These are phyloP conservation scores for Capsicum pubescens DNA, from an alignment of 257 asterid genomes.

Conservation along the genomic window DNA sequence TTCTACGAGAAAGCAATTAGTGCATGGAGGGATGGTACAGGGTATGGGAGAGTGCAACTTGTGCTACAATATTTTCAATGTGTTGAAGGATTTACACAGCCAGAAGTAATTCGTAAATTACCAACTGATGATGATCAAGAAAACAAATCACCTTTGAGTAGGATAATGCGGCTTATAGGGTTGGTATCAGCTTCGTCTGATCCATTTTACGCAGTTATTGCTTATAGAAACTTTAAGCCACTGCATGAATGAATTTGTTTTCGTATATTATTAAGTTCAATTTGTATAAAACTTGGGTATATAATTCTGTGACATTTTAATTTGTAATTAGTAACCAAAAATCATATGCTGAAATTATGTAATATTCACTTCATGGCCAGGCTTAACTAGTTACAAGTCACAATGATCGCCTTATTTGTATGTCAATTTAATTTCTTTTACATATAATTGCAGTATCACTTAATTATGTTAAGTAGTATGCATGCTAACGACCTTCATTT, in stretches of 20 bases:
- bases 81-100: conserved; percentile 68
- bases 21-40: conserved; percentile 76
- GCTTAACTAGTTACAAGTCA: background rate
- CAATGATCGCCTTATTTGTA: background rate
- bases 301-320: background rate
- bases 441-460: background rate
- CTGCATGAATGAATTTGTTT: conserved; percentile 37
- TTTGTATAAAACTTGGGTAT: background rate
- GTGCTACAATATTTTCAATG: conserved; percentile 77
- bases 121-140: conserved; percentile 29
- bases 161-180: conserved; percentile 51
- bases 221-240: conserved; percentile 75
- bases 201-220: conserved; percentile 79
- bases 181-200: conserved; percentile 52
- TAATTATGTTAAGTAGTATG: background rate
- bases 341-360: background rate
- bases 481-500: background rate
- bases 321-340: background rate
- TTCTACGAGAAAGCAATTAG: conserved; percentile 81
- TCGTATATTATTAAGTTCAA: background rate
- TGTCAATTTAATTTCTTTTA: no score
- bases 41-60: conserved; percentile 63
- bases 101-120: conserved; percentile 53
- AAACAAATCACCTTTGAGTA: conserved; percentile 42
- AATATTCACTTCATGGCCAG: background rate